Base-by-base conservation (phyloP, 495 filamentous ascomycete species). In the Cercophora newfieldiana region DNA sequence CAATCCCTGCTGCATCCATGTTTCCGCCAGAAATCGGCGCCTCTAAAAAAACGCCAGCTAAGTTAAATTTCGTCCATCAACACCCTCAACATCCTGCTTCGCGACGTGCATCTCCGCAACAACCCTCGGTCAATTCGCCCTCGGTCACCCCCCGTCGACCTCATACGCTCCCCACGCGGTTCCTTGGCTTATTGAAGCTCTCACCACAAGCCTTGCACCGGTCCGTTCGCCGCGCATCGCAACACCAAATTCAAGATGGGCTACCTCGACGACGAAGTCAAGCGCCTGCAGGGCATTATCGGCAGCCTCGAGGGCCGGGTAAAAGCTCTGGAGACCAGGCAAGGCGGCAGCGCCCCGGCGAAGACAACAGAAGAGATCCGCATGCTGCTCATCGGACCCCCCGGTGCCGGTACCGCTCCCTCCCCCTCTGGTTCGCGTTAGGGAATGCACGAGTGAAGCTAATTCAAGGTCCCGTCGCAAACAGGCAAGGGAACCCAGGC, bases 401-500 rank as follows among this genome's bases (percentile, higher is more conserved):
- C 95, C 56, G 95, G 95, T 76, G 95, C 95, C 78, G 95, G 95
- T 97, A 89, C 64, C 89, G 49, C 53, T 28, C 49, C 51, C 59
- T n/a, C 18, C 29, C 49, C 28, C 24, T n/a, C 60, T 19, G 47
- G 49, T 37, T 8, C 60, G 53, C 14, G 22, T 25, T 25, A 22
- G 14, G 24, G 30, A n/a, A n/a, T 37, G 48, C 60, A 18, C n/a
- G 25, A 31, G 47, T 26, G 59, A 61, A 31, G 54, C 71, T 67
- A 59, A 65, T 58, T 58, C 44, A 51, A 29, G 56, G 56, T 61
- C 60, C 60, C 59, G 59, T 54, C 63, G 59, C 69, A 66, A 72
- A 68, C 72, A 99, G 95, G 95, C 83, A 99, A 99, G 88, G 95
- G 95, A 79, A 99, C 95, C 55, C 95, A 99, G 77, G 96, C 96